Evolutionary conservation across 805 yeast species (phyloP), one percentile per base, ranked within the genome.

Genomic region (Brettanomyces naardenensis): DNA sequence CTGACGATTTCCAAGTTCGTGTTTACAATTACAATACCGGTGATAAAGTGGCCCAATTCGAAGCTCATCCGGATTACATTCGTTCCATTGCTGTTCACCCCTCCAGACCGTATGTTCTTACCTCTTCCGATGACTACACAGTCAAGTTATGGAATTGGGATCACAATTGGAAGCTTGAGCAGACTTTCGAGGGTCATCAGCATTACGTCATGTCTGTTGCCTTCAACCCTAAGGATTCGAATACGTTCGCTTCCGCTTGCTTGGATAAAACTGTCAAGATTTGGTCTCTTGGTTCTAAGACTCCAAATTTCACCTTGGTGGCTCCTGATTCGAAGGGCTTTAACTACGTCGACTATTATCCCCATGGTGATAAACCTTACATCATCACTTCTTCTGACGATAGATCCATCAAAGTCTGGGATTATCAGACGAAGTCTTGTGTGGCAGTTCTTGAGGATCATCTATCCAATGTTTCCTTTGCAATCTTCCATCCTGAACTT

Each of bases 61-160:
- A 92, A 66, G 97, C 97, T 7, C 98, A 92, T 58, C 95, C 96
- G 6, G 98, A 92, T 62, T 92, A 92, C 62, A 84, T 92, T 54
- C 80, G 98, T 59, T 78, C 85, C 40, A 75, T 92, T 47, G 92
- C 95, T 9, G 95, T 90, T 30, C 98, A 92, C 63, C 97, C 97
- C 31, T 71, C 90, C 14, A 85, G 84, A 64, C 94, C 97, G 19
- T 84, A 83, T 52, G 71, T 92, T 36, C 69, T 92, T 51, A 83
- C 97, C 3, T 85, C 88, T 28, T 79, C 90, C 33, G 98, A 92
- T 64, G 98, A 92, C 59, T 77, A 84, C 69, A 75, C 94, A 30
- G 76, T 92, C 56, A 87, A 81, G 63, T 71, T 89, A 56, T 92
- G 97, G 97, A 89, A 92, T 61, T 92, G 98, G 98, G 98, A 92